Base-by-base conservation (phyloP, 2,329 filamentous ascomycete genomes). In the Ophiostoma populinum region DNA sequence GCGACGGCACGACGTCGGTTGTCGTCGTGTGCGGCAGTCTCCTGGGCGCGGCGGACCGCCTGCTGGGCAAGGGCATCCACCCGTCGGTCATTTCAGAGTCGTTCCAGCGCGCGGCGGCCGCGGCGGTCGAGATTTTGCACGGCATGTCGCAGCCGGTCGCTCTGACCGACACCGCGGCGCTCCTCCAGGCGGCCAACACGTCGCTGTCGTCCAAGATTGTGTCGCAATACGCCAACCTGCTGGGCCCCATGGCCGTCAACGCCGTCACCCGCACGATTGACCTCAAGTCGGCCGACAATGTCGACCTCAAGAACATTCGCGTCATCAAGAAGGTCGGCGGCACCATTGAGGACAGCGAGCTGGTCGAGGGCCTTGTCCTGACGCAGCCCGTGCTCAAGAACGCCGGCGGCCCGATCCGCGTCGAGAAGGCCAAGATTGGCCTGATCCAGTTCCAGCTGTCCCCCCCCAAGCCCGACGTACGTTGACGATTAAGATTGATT, bases 161-260 rank as follows among this genome's bases (percentile, higher is more conserved):
- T 44, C 72, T 98, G 40, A 74, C 70, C 53, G 90, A 98, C 56
- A 86, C 82, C 39, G 67, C 81, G 29, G 85, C 85, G 26, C 78
- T 98, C 42, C 75, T 95, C 45, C 92, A 95, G 66, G 90, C 90
- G 42, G 90, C 90, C 46, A 92, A 90, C 47, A 98, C 90, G 34
- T 93, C 90, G 24, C 74, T 98, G 37, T 94, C 86, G 34, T 95
- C 90, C 49, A 98, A 98, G 65, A 95, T 98, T 51, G 90, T 98
- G 42, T 90, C 87, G 40, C 87, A 95, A 60, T 86, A 98, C 59
- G 90, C 90, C 22, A 90, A 86, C 55, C 70, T 87, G 26, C 72
- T 98, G 15, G 87, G 83, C n/a, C 83, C 85, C 38, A 98, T 98
- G 81, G 90, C 90, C 28, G 90, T 98, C 39, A 92, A 95, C 56